Conservation (phyloP, 306 rosid genomes). For the Prunus padus region DNA sequence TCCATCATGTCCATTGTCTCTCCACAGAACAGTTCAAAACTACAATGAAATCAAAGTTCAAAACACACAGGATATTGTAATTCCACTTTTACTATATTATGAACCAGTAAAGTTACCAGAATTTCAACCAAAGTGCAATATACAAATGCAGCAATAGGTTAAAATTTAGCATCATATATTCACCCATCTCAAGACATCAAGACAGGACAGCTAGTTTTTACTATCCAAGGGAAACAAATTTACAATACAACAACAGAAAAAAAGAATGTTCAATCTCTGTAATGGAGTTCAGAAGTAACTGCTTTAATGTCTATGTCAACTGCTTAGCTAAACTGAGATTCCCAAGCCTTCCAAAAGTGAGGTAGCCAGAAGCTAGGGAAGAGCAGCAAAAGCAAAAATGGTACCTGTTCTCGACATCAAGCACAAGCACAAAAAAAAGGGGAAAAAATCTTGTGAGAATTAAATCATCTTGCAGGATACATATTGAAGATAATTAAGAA, state of each 20-base stretch:
- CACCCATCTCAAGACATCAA: neutral
- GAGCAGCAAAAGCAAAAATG: neutral
- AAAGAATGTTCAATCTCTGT: neutral
- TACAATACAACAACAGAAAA: neutral
- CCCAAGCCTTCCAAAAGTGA: neutral
- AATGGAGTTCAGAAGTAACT: neutral
- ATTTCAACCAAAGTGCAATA: too few relatives aligned
- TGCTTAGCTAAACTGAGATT: neutral
- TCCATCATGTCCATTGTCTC: too few relatives aligned
- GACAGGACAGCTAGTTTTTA: neutral
- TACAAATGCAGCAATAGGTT: too few relatives aligned
- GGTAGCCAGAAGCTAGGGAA: neutral
- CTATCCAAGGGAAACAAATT: neutral
- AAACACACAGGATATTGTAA: too few relatives aligned
- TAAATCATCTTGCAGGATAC: too few relatives aligned
- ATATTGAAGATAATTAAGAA: too few relatives aligned
- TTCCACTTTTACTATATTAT: too few relatives aligned
- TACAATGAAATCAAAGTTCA: too few relatives aligned
- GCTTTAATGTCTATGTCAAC: slow-evolving; percentile 1
- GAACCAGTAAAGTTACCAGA: too few relatives aligned
- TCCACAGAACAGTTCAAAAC: too few relatives aligned
- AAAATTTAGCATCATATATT: neutral
- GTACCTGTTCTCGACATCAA: neutral
- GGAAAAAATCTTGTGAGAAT: neutral
- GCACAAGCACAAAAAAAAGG: neutral